Conservation (phyloP, 768 basidiomycete genomes). For the Coprinopsis cinerea region DNA sequence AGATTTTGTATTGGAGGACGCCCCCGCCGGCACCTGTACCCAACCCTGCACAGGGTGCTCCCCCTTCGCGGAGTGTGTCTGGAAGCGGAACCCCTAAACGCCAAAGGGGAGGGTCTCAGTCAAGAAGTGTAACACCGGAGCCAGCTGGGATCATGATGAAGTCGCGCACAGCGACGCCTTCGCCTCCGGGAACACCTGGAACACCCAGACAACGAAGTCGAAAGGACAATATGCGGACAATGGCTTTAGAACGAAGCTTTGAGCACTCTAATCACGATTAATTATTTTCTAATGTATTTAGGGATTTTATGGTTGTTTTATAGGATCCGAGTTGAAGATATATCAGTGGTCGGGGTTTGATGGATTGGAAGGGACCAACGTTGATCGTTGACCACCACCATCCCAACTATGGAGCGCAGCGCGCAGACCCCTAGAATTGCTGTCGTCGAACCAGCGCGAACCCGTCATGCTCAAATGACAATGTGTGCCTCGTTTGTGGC, state of each 20-base stretch:
- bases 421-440: neutral
- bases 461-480: constrained; percentile 5
- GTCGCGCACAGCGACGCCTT: constrained; percentile 11
- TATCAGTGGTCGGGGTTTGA: no score
- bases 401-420: constrained; percentile 1
- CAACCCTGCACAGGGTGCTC: constrained; percentile 1
- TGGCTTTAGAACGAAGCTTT: constrained; percentile 19
- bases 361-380: no score
- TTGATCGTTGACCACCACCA: constrained; percentile 8
- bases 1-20: constrained; percentile 19
- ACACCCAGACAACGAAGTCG: constrained; percentile 1
- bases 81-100: constrained; percentile 16
- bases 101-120: constrained; percentile 19
- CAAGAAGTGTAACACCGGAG: constrained; percentile 33
- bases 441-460: constrained; percentile 8
- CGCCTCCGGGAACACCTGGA: constrained; percentile 6
- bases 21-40: constrained; percentile 13
- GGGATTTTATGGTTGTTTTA: neutral
- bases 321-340: neutral
- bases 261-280: constrained; percentile 9
- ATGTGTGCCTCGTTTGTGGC: constrained; percentile 8
- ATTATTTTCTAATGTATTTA: neutral
- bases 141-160: constrained; percentile 23
- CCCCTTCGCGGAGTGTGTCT: constrained; percentile 21
- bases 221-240: constrained; percentile 17